Conservation (phyloP, 495 filamentous ascomycete species). For the Sabuloglossum arenarium region DNA sequence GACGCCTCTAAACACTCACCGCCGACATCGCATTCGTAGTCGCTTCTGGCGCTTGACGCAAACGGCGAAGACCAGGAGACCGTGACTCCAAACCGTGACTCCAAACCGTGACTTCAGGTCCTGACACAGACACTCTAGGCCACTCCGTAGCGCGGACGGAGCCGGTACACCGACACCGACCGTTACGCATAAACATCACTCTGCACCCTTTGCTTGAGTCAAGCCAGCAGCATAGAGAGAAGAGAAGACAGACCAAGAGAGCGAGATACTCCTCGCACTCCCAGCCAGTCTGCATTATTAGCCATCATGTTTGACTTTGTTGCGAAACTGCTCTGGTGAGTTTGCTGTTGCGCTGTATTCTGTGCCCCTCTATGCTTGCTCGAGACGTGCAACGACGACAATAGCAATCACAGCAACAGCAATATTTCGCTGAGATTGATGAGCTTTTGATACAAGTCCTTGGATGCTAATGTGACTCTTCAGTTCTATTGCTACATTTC, state of each 20-base stretch:
- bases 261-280: too few relatives aligned
- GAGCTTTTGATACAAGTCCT: background rate
- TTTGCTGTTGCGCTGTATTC: background rate
- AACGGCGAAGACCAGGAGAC: too few relatives aligned
- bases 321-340: conserved; percentile 40
- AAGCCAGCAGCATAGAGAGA: too few relatives aligned
- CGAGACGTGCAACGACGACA: conserved; percentile 3
- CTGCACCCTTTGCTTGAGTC: too few relatives aligned
- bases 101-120: too few relatives aligned
- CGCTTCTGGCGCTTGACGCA: background rate
- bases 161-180: too few relatives aligned
- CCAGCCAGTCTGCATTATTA: background rate
- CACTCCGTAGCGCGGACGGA: too few relatives aligned
- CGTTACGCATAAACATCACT: too few relatives aligned
- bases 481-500: conserved; percentile 71
- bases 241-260: too few relatives aligned
- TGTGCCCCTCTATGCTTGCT: background rate
- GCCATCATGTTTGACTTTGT: conserved; percentile 56
- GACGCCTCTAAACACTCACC: too few relatives aligned
- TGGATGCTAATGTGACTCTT: conserved; percentile 8
- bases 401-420: background rate
- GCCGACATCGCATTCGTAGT: background rate
- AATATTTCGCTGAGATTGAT: background rate
- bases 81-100: too few relatives aligned
- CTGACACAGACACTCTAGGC: too few relatives aligned